phyloP scores from a whole-genome alignment of 2,329 filamentous ascomycete species.

The Ceratocystis alfenasii region DNA sequence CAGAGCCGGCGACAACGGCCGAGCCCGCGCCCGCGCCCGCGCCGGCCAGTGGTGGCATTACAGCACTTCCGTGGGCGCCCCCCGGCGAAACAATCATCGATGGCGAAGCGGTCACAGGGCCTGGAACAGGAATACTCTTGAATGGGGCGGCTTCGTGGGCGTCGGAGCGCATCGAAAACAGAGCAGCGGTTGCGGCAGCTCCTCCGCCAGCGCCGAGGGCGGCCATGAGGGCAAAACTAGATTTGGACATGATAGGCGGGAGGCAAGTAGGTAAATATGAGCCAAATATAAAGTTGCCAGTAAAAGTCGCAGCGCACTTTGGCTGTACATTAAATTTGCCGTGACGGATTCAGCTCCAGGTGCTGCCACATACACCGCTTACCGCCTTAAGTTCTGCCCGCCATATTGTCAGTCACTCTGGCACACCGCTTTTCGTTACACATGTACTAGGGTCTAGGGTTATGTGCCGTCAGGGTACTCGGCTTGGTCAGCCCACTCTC shows the following conservation, averaged over 20 bases:
- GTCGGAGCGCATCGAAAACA: constrained; percentile 46
- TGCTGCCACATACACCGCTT: not conserved
- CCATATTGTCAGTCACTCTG: not conserved
- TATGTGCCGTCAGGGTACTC: not conserved
- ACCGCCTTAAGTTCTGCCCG: not conserved
- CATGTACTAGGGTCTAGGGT: not conserved
- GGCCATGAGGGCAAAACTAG: constrained; percentile 62
- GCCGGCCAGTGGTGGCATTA: constrained; percentile 32
- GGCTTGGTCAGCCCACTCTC: not conserved
- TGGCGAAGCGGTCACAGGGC: not conserved
- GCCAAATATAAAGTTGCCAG: not conserved
- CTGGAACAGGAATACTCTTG: constrained; percentile 29
- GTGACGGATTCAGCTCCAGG: not conserved
- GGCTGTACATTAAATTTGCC: not conserved
- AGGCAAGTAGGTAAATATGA: not conserved
- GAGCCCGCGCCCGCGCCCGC: constrained; percentile 24
- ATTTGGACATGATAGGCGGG: constrained; percentile 55
- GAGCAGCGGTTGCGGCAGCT: constrained; percentile 58
- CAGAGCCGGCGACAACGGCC: constrained; percentile 31
- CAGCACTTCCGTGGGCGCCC: constrained; percentile 30
- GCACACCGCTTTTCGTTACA: not conserved
- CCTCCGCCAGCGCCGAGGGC: constrained; percentile 65
- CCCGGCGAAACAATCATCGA: constrained; percentile 24
- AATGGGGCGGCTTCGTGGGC: not conserved
- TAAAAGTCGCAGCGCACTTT: not conserved